Conservation (phyloP, 805 yeast genomes). For the Helenozyma rhizophorensis region DNA sequence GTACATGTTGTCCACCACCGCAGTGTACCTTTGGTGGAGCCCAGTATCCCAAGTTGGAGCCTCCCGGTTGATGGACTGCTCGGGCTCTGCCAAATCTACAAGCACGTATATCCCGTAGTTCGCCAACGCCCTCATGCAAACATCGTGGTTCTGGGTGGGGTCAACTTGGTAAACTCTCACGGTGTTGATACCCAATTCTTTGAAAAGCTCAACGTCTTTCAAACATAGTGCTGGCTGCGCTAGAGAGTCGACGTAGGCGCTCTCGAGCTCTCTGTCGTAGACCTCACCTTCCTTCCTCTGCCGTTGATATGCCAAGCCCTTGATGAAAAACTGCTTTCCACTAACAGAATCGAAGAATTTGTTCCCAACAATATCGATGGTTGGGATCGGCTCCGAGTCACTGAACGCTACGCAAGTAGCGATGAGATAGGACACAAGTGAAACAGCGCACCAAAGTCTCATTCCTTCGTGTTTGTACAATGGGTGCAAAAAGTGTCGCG, state of each 20-base stretch:
- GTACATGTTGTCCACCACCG: conserved; percentile 31
- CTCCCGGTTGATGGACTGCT: conserved; percentile 27
- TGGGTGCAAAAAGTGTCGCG: conserved; percentile 9
- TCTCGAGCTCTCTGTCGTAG: conserved; percentile 16
- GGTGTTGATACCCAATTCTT: conserved; percentile 65
- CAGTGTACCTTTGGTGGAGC: conserved; percentile 24
- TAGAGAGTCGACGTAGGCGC: conserved; percentile 65
- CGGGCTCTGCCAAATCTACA: conserved; percentile 35
- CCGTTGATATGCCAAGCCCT: conserved; percentile 86
- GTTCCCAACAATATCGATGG: conserved; percentile 63
- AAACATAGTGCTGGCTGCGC: conserved; percentile 64
- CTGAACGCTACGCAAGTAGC: no score
- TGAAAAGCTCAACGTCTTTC: conserved; percentile 77
- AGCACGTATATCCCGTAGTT: conserved; percentile 33
- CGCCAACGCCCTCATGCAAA: conserved; percentile 26
- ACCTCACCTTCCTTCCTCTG: conserved; percentile 44
- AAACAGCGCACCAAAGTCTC: no score
- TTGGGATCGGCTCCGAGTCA: conserved; percentile 9
- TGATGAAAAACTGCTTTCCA: conserved; percentile 80
- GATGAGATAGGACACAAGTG: no score
- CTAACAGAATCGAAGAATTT: conserved; percentile 70
- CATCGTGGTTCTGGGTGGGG: conserved; percentile 43
- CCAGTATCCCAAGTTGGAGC: conserved; percentile 33
- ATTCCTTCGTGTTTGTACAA: no score
- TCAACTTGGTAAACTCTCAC: conserved; percentile 85